Percentiles rank a stretch among this genome's conserved stretches.
Conservation (phyloP, 2,329 filamentous ascomycete species). For the Fusarium sp. region DNA sequence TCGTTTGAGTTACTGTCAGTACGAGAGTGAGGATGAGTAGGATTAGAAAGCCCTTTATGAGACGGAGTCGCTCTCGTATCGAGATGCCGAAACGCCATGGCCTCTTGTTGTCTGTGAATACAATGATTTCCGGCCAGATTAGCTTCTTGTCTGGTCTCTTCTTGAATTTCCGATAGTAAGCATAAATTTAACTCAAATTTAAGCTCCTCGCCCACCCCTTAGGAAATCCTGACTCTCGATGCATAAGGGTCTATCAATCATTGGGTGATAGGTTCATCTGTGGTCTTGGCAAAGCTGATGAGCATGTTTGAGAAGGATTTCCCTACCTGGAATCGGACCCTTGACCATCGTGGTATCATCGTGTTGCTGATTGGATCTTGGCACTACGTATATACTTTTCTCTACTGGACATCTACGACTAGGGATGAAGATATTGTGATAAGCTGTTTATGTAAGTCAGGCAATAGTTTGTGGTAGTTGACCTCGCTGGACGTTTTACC, state of each 20-base stretch:
- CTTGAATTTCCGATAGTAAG: background rate
- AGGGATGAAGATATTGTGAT: too few species aligned
- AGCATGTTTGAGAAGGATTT: constrained; percentile 31
- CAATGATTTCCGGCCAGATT: too few species aligned
- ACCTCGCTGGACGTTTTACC: too few species aligned
- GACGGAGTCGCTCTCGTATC: background rate
- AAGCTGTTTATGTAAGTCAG: too few species aligned
- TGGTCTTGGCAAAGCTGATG: background rate
- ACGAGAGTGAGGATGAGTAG: background rate
- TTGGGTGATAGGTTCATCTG: background rate
- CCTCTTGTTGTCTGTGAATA: too few species aligned
- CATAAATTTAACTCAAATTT: constrained; percentile 18
- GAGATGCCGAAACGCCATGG: background rate
- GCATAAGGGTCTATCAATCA: too few species aligned
- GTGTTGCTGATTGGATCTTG: background rate
- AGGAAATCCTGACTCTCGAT: too few species aligned
- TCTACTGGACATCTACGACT: too few species aligned
- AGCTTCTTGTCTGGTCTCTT: background rate
- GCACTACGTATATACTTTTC: too few species aligned
- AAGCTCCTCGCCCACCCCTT: background rate
- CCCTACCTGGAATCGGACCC: background rate
- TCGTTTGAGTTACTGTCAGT: background rate
- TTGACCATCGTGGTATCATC: background rate
- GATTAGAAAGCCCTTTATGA: background rate
- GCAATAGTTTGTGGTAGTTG: too few species aligned